Evolutionary conservation across 2,329 filamentous ascomycete species (phyloP).

Genomic region (Alternaria brassicicola): DNA sequence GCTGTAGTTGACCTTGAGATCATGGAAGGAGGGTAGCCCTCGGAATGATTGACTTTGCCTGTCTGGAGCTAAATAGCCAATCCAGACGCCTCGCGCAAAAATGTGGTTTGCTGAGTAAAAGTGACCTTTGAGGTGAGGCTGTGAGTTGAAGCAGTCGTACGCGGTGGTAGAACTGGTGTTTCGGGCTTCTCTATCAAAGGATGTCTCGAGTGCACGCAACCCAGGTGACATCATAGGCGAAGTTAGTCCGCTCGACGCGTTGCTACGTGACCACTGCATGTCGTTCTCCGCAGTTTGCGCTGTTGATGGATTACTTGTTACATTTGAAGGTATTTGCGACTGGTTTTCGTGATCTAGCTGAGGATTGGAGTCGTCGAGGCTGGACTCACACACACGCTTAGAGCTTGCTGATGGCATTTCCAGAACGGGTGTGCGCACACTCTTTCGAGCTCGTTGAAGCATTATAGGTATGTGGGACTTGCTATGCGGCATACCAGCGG

Average conservation of each 20-base stretch:
- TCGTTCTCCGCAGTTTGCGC: neutral
- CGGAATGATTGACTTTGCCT: slow-evolving; percentile 17
- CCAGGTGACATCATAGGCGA: slow-evolving; percentile 2
- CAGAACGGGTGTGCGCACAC: slow-evolving; percentile 4
- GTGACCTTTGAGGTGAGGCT: slow-evolving; percentile 14
- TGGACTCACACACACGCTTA: neutral
- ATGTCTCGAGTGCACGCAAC: neutral
- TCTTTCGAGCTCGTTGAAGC: neutral
- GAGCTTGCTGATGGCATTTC: neutral
- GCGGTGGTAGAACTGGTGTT: neutral
- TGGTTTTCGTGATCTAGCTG: neutral
- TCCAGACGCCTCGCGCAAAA: slow-evolving; percentile 25
- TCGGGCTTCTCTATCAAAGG: neutral
- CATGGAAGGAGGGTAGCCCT: slow-evolving; percentile 19
- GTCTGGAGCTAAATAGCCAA: slow-evolving; percentile 26
- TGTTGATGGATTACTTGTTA: neutral
- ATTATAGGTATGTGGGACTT: neutral
- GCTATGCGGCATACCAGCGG: neutral
- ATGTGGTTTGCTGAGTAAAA: slow-evolving; percentile 21
- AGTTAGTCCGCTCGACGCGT: neutral
- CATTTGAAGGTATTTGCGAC: neutral
- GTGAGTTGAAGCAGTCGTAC: slow-evolving; percentile 20
- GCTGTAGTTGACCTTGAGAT: slow-evolving; percentile 17
- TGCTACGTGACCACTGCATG: neutral
- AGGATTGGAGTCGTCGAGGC: neutral